Evolutionary conservation across 352 stramenopile species (phyloP), one percentile per base, ranked within the genome.

Genomic region (Pythium rhizo-oryzae): DNA sequence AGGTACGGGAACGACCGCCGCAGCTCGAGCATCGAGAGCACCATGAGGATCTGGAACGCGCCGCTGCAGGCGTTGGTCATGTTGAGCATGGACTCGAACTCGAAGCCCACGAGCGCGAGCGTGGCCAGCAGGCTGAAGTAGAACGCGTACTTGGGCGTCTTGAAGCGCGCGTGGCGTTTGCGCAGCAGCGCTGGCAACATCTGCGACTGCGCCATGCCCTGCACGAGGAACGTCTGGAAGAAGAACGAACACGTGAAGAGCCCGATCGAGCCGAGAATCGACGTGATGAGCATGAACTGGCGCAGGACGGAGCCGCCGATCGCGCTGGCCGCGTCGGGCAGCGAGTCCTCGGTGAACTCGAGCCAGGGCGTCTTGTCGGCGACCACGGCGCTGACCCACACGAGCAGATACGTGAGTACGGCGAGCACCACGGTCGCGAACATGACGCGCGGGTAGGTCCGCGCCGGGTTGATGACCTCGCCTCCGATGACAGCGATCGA

Each of bases 181-280:
- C 84, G 76, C 55, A 97, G 90, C 16, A 87, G 67, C 25, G 81
- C 79, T 1, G 89, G 88, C 15, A 96, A 51, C 44, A 92, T 76
- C 18, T 85, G 83, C 24, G 80, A 70, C 57, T 97, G 79, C 6
- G 87, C 72, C 70, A 80, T 78, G 21, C 65, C 65, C 13, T 57
- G 64, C 11, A 97, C 55, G 69, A 93, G 84, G 58, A 85, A 96
- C 33, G 90, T 78, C 72, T 97, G 89, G 12, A 78, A 77, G 9
- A 80, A 87, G 74, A 98, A 90, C 69, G 95, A 90, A 15, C 84
- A 81, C 72, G 91, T 80, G 72, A 96, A 97, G 25, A 96, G 67
- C 44, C 94, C 84, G 35, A 84, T 79, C 58, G 30, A 56, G 56
- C 28, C 8, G 3, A 7, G 58, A 28, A 23, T 41, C 7, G 56